Evolutionary conservation across 164 flowering plant genomes (phyloP), one percentile per base, ranked within the genome.

Genomic region (Tinospora cordifolia): DNA sequence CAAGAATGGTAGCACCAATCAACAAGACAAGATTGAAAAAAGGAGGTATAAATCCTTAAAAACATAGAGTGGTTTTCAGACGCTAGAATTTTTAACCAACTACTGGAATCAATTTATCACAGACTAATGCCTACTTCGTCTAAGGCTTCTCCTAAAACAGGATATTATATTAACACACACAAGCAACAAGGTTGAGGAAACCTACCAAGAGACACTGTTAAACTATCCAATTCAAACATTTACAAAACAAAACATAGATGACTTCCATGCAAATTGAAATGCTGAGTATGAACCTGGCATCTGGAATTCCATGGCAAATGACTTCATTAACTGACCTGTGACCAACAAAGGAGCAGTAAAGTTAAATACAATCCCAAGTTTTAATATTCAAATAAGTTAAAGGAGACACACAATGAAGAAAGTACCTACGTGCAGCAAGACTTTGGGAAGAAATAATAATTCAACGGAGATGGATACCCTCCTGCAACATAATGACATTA

Each of bases 351-450:
- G 30, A 71, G 15, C 69, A 64, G 62, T 75, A 30, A 30, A 46
- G 62, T 60, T 54, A 25, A 25, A 22, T 25, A 39, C 27, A 24
- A 60, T 26, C 17, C 11, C 15, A 22, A 39, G 10, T 30, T 30
- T 30, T 30, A 47, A 59, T 15, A 26, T 57, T 22, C 22, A 34
- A 66, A 51, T 40, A 63, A 68, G 22, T n/a, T 26, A 38, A 47
- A 72, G 11, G 64, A 47, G 68, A 74, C 26, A 62, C 21, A 69
- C 63, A 74, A 27, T 72, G 58, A 69, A 77, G 63, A 79, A 30
- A 85, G 84, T 88, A 87, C 98, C 87, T 90, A 94, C 97, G 98
- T 94, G 98, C 98, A 94, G 88, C 97, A 91, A 78, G 98, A 94
- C 82, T 92, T 94, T 17, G 98, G 98, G 76, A 92, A 94, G 83